A percentile compares a stretch with the other conserved stretches of the same genome.
phyloP scores from a whole-genome alignment of 1,284 basidiomycete genomes.

The Athelia sp. region DNA sequence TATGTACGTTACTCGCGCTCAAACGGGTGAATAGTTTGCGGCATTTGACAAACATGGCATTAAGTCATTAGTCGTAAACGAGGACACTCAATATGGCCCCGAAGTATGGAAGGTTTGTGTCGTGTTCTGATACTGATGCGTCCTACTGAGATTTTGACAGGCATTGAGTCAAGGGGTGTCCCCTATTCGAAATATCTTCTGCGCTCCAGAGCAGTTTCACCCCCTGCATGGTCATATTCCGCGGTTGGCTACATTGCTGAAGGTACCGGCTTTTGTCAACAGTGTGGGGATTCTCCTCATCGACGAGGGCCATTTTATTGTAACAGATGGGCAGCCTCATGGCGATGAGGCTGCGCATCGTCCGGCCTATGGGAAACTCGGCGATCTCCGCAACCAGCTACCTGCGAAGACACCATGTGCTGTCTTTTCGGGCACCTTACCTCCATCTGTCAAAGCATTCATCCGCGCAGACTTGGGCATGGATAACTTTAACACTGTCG shows the following conservation, averaged over 20 bases:
- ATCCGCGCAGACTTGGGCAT: background rate
- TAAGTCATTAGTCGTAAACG: background rate
- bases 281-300: background rate
- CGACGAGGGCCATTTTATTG: background rate
- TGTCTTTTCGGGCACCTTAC: background rate
- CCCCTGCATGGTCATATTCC: background rate
- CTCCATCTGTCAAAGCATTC: background rate
- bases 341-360: background rate
- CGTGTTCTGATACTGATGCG: background rate
- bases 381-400: background rate
- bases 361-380: background rate
- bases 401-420: background rate
- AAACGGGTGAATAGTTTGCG: too few species aligned
- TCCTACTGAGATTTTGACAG: background rate
- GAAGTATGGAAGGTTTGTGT: background rate
- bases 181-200: background rate
- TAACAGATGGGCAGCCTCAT: background rate
- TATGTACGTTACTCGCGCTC: too few species aligned
- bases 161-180: background rate
- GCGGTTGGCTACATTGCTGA: background rate
- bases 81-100: background rate
- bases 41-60: background rate
- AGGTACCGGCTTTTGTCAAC: background rate
- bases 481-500: background rate
- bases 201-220: too few species aligned